phyloP scores from a whole-genome alignment of 768 basidiomycete genomes.

The Agaricus blazei region DNA sequence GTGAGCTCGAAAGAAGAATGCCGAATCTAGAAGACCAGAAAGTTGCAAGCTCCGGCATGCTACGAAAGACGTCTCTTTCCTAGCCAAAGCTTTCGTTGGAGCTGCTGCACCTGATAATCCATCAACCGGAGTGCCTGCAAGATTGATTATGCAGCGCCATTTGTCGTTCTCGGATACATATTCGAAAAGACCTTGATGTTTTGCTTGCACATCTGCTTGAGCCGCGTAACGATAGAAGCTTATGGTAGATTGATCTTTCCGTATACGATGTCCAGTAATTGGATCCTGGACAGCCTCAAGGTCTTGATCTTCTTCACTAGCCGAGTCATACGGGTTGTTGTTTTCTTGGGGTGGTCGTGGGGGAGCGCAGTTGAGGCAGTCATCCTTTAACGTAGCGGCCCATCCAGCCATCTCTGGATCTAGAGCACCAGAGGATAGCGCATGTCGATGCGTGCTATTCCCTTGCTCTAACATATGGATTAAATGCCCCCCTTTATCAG shows the following conservation, averaged over 20 bases:
- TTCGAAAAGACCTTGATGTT: constrained; percentile 30
- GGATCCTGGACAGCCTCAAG: constrained; percentile 40
- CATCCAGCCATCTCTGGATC: constrained; percentile 40
- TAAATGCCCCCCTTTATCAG: constrained; percentile 45
- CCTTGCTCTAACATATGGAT: constrained; percentile 61
- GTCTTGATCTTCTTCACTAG: constrained; percentile 44
- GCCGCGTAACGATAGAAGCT: constrained; percentile 51
- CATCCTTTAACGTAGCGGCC: constrained; percentile 40
- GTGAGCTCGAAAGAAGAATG: neutral
- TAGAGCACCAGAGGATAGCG: constrained; percentile 37
- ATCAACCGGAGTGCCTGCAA: constrained; percentile 38
- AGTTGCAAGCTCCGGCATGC: constrained; percentile 48
- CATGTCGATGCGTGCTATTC: constrained; percentile 50
- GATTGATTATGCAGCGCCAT: constrained; percentile 44
- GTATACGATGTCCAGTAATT: constrained; percentile 54
- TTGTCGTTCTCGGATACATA: constrained; percentile 25
- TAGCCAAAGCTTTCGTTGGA: constrained; percentile 44
- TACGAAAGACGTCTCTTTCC: constrained; percentile 53
- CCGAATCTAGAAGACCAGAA: constrained; percentile 45
- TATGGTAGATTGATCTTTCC: constrained; percentile 50
- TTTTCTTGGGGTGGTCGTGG: constrained; percentile 36
- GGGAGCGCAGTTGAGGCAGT: constrained; percentile 36
- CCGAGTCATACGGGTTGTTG: constrained; percentile 39
- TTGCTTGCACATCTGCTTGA: constrained; percentile 10
- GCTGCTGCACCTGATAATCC: constrained; percentile 40